A percentile compares a stretch with the other conserved stretches of the same genome.
Evolutionary conservation across 805 yeast genomes (phyloP).

Genomic region (Tetrapisispora nanseiensis): DNA sequence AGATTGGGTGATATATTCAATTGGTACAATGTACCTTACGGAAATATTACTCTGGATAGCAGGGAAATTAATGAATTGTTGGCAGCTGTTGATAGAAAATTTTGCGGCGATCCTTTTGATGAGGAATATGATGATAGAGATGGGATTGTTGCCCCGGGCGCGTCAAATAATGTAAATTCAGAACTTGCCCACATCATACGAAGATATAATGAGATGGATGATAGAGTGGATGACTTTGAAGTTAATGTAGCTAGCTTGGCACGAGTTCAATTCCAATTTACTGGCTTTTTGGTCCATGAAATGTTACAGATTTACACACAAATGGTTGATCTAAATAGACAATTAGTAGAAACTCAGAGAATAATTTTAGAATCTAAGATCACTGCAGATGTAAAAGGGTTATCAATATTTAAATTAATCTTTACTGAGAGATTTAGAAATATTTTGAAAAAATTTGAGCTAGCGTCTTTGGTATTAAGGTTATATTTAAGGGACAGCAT

Average conservation of each 20-base stretch:
- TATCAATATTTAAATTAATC: constrained; percentile 22
- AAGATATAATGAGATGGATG: constrained; percentile 25
- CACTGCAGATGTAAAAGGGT: constrained; percentile 19
- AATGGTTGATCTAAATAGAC: constrained; percentile 27
- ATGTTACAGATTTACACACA: constrained; percentile 27
- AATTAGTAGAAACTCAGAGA: constrained; percentile 19
- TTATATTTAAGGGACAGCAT: constrained; percentile 27
- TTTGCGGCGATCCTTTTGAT: constrained; percentile 26
- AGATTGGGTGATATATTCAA: constrained; percentile 22
- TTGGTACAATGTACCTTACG: constrained; percentile 12
- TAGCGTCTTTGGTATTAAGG: constrained; percentile 26
- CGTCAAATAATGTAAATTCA: constrained; percentile 19
- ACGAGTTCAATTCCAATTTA: constrained; percentile 29
- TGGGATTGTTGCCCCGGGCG: constrained; percentile 25
- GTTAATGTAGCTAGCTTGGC: constrained; percentile 30
- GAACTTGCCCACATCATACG: constrained; percentile 27
- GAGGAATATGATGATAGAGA: constrained; percentile 24
- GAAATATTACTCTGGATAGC: constrained; percentile 1
- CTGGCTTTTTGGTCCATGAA: constrained; percentile 28
- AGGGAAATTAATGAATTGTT: constrained; percentile 17
- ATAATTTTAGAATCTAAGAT: constrained; percentile 14
- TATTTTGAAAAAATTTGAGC: constrained; percentile 21
- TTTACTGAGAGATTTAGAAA: constrained; percentile 22
- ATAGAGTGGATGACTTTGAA: constrained; percentile 28
- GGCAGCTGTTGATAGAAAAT: constrained; percentile 20